Percentiles rank a stretch among this genome's conserved stretches.
Evolutionary conservation across 2,329 filamentous ascomycete genomes (phyloP).

Genomic region (Xylaria multiplex): DNA sequence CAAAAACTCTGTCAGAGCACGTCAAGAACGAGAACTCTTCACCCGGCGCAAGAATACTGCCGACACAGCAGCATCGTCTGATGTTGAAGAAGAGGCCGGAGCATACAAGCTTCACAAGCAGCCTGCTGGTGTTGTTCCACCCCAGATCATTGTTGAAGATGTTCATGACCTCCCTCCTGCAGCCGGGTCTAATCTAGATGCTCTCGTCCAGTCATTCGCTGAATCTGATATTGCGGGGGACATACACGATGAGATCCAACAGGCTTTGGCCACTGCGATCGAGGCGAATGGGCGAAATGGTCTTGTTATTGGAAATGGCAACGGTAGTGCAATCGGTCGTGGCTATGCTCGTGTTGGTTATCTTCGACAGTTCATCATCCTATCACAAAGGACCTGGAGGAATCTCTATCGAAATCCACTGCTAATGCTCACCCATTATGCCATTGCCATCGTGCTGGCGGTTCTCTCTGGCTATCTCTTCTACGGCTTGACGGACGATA

Average conservation of each 20-base stretch:
- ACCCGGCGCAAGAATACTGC: conserved; percentile 78
- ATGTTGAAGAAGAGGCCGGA: conserved; percentile 62
- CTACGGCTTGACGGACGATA: conserved; percentile 95
- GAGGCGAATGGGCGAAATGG: conserved; percentile 74
- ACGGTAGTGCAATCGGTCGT: conserved; percentile 71
- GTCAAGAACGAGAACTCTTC: conserved; percentile 90
- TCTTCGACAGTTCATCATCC: conserved; percentile 83
- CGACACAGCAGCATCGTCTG: conserved; percentile 71
- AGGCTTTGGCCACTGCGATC: conserved; percentile 71
- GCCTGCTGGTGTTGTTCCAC: conserved; percentile 56
- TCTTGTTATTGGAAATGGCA: conserved; percentile 60
- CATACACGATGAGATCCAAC: conserved; percentile 81
- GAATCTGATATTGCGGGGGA: conserved; percentile 79
- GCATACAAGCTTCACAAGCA: conserved; percentile 64
- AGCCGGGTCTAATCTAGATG: conserved; percentile 82
- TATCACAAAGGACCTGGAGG: conserved; percentile 92
- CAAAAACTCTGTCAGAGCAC: conserved; percentile 81
- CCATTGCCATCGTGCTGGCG: conserved; percentile 92
- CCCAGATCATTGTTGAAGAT: conserved; percentile 74
- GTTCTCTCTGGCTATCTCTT: conserved; percentile 96
- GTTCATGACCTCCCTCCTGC: conserved; percentile 69
- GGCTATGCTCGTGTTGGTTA: conserved; percentile 86
- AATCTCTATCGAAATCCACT: conserved; percentile 98
- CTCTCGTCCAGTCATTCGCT: conserved; percentile 79
- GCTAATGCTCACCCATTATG: conserved; percentile 98